Conservation (phyloP, 1,139 yeast genomes). For the Taphrina confusa region DNA sequence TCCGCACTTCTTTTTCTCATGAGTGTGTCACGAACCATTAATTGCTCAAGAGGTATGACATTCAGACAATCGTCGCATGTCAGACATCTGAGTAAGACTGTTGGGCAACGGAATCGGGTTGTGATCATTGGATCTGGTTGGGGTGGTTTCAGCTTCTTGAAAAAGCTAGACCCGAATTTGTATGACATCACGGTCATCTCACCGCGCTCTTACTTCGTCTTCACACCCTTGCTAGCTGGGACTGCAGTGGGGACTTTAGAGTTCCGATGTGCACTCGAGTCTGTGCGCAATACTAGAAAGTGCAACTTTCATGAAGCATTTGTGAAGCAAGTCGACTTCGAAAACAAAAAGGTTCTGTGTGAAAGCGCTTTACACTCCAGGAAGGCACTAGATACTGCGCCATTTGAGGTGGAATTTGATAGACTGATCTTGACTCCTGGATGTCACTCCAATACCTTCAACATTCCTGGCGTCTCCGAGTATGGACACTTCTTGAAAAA, state of each 20-base stretch:
- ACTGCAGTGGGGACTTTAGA: constrained; percentile 93
- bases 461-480: constrained; percentile 60
- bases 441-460: constrained; percentile 63
- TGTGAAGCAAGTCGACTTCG: constrained; percentile 10
- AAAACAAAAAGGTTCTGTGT: background rate
- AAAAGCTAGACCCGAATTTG: constrained; percentile 65
- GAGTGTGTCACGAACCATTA: no score
- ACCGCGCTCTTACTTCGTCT: constrained; percentile 90
- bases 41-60: no score
- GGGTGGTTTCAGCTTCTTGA: constrained; percentile 49
- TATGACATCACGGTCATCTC: constrained; percentile 88
- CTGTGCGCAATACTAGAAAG: constrained; percentile 19
- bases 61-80: background rate
- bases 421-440: constrained; percentile 65
- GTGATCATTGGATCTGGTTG: constrained; percentile 92
- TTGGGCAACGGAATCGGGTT: constrained; percentile 52
- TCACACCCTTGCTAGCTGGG: constrained; percentile 85
- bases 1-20: no score
- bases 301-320: constrained; percentile 23
- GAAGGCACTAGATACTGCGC: background rate
- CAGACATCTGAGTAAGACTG: background rate
- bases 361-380: constrained; percentile 6
- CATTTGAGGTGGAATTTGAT: constrained; percentile 60
- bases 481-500: constrained; percentile 60
- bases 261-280: constrained; percentile 51